Evolutionary conservation across 2,329 filamentous ascomycete genomes (phyloP), one percentile per base, ranked within the genome.

Genomic region (Waltergamsia citrina): DNA sequence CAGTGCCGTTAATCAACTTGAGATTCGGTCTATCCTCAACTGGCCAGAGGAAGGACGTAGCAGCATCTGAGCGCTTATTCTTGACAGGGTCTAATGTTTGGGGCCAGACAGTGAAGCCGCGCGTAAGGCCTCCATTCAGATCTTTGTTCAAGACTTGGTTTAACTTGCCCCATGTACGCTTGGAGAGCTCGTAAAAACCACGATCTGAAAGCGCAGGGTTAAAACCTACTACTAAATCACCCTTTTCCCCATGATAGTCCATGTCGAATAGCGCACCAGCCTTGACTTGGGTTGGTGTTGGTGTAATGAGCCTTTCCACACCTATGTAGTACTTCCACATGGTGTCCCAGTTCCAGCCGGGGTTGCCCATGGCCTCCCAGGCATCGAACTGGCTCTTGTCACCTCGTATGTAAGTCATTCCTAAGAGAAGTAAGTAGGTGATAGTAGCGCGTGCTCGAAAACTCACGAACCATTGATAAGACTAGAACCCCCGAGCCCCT

Each of bases 261-360:
- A 50, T 35, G 16, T 57, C 42, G 32, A 53, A 62, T 7, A 47
- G 51, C 5, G 53, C 58, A 4, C 62, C 63, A 2, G 46, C 48
- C 1, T 43, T 45, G 1, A 39, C 36, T 39, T 66, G 60, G 21
- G 49, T 52, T 1, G 40, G 30, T 3, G 44, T 50, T 1, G 63
- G 62, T 0, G 43, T 29, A 1, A 50, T 48, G 25, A 60, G 57
- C 3, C 39, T 42, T 41, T 64, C 59, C 8, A 60, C 54, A 44
- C 62, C 60, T 21, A 59, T 63, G 43, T 65, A 63, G 40, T 71
- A 71, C 1, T 58, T 61, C 6, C 60, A 53, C 17, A 74, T 46
- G 5, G 50, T 43, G 1, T 62, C 46, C 57, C 62, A 68, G 28
- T 61, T 59, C 64, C 63, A 67, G 9, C 60, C 62, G 3, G 47